A percentile compares a stretch with the other conserved stretches of the same genome.
Evolutionary conservation across 345 rosid species (phyloP).

Genomic region (Turnera subulata): DNA sequence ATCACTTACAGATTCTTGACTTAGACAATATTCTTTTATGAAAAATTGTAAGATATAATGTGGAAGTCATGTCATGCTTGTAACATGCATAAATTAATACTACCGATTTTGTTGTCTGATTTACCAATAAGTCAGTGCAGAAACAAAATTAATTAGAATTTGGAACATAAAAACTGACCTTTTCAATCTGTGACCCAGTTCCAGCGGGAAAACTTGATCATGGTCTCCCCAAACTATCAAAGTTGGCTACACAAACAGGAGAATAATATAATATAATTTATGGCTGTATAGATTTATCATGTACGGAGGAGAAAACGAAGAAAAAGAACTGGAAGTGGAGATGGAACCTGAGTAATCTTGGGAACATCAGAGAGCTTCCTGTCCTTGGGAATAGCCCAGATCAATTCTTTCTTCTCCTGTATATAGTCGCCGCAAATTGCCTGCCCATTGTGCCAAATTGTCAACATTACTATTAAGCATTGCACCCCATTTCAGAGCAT

Average conservation of each 20-base stretch:
- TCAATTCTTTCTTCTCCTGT: constrained; percentile 51
- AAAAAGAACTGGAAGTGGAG: neutral
- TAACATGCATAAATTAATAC: no score
- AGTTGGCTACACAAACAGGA: constrained; percentile 42
- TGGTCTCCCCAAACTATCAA: constrained; percentile 78
- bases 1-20: no score
- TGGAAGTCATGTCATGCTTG: no score
- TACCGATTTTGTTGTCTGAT: neutral
- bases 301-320: neutral
- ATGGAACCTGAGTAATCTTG: constrained; percentile 50
- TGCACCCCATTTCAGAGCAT: no score
- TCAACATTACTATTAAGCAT: no score
- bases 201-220: constrained; percentile 65
- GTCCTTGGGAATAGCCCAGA: constrained; percentile 49
- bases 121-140: neutral
- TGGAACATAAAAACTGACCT: constrained; percentile 28
- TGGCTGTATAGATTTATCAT: neutral
- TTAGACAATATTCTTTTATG: no score
- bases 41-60: no score
- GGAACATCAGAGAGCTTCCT: constrained; percentile 47
- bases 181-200: constrained; percentile 60
- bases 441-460: constrained; percentile 21
- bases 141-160: neutral
- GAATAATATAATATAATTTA: neutral
- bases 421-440: constrained; percentile 43